These are phyloP conservation scores for Metarhizium sp. DNA, from an alignment of 2,329 filamentous ascomycete genomes.

Conservation along the genomic window DNA sequence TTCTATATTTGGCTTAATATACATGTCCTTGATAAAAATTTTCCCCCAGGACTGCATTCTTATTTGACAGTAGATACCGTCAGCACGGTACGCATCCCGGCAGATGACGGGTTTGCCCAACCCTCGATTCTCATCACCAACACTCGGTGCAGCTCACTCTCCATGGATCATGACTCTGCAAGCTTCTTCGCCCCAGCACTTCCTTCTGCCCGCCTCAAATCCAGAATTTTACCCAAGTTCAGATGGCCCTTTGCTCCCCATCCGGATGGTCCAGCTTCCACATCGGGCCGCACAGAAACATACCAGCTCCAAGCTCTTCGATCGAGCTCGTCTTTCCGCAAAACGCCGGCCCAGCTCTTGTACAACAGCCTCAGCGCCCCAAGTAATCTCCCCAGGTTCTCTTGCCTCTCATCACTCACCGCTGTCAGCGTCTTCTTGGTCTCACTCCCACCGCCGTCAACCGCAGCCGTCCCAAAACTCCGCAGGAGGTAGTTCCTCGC, in stretches of 20 bases:
- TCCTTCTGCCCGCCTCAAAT: conserved; percentile 31
- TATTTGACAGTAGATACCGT: not conserved
- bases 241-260: conserved; percentile 77
- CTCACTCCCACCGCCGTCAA: conserved; percentile 10
- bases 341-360: conserved; percentile 60
- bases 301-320: conserved; percentile 77
- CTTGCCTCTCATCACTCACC: conserved; percentile 52
- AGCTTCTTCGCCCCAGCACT: not conserved
- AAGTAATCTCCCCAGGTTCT: conserved; percentile 60
- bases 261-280: conserved; percentile 62
- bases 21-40: not conserved
- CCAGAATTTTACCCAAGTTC: conserved; percentile 56
- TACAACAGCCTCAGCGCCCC: conserved; percentile 64
- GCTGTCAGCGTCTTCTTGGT: conserved; percentile 42
- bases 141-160: too few relatives aligned
- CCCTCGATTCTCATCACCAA: not conserved
- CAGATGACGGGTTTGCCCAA: too few relatives aligned
- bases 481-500: conserved; percentile 51
- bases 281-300: conserved; percentile 62
- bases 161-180: not conserved
- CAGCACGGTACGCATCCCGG: too few relatives aligned
- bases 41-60: not conserved
- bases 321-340: conserved; percentile 60
- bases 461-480: conserved; percentile 43
- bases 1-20: not conserved